A percentile compares a stretch with the other conserved stretches of the same genome.
phyloP scores from a whole-genome alignment of 257 asterid genomes.

The Gynochthodes officinalis region DNA sequence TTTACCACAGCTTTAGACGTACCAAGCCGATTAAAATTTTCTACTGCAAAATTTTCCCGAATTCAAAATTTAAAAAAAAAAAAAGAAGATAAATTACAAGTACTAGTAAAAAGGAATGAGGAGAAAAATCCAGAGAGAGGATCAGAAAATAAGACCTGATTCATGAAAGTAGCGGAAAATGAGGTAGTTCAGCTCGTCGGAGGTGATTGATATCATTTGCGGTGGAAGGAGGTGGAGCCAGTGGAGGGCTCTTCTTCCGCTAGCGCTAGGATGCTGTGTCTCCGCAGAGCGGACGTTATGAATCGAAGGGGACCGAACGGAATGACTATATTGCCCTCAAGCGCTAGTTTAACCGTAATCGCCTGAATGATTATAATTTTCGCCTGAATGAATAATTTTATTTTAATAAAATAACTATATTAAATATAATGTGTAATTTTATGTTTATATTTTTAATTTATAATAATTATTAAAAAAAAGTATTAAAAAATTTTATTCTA shows the following conservation, averaged over 20 bases:
- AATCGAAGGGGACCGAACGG: neutral
- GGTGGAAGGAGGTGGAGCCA: neutral
- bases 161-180: conserved; percentile 89
- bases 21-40: neutral
- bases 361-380: too few relatives aligned
- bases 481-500: too few relatives aligned
- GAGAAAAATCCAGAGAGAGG: neutral
- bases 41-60: neutral
- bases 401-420: too few relatives aligned
- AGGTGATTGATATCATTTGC: conserved; percentile 62
- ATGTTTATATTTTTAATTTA: too few relatives aligned
- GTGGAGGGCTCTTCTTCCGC: neutral
- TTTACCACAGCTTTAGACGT: neutral
- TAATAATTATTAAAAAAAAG: too few relatives aligned
- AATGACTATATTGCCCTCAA: neutral
- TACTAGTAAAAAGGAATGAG: neutral
- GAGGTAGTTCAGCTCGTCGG: conserved; percentile 76
- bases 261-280: neutral
- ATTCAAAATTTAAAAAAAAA: neutral
- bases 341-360: neutral
- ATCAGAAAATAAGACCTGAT: conserved; percentile 50
- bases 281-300: neutral
- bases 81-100: neutral
- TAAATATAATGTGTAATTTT: too few relatives aligned
- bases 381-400: too few relatives aligned